Base-by-base conservation (phyloP, 1,139 yeast genomes). In the Saccharomyces hybrid region DNA sequence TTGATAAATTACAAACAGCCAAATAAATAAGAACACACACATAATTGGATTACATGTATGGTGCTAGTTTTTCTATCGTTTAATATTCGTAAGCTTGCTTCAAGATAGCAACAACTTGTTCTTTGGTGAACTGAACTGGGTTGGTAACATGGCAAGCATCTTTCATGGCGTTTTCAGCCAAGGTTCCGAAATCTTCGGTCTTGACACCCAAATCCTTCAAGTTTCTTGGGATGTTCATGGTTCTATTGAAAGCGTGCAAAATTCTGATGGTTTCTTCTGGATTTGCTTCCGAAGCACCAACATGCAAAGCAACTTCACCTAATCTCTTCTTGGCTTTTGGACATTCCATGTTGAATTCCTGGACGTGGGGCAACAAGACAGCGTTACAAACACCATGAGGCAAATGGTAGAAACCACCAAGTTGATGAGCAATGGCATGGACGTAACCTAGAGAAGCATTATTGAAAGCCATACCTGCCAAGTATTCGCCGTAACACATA, bases 381-480 rank as follows among this genome's bases (percentile, higher is more conserved):
- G 62, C 62, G 50, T 60, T 60, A 50, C 63, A 59, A 25, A 60
- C 61, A 48, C 62, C 63, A 47, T 59, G 63, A 5, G 62, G 62
- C 53, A 59, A 44, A 47, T 60, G 60, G 55, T 59, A 60, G 52
- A 59, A 57, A 34, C 62, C 62, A 50, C 63, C 63, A 26, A 60
- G 53, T 49, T 60, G 63, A 52, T 60, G 63, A 29, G 62, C 63
- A 47, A 60, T 48, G 23, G 62, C 62, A 41, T 60, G 62, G 25
- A 60, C 62, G 47, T 59, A 60, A 44, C 62, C 62, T 47, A 59
- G 48, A 19, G 62, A 60, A 28, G 63, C 62, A 46, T 58, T 58
- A 56, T 59, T 60, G 57, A 60, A 60, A 52, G 63, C 62, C 63
- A 60, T 60, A 46, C 62, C 62, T 11, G 60, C 63, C 48, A 59